Base-by-base conservation (phyloP, 768 basidiomycete species). In the Leccinum olivaceopallidum region DNA sequence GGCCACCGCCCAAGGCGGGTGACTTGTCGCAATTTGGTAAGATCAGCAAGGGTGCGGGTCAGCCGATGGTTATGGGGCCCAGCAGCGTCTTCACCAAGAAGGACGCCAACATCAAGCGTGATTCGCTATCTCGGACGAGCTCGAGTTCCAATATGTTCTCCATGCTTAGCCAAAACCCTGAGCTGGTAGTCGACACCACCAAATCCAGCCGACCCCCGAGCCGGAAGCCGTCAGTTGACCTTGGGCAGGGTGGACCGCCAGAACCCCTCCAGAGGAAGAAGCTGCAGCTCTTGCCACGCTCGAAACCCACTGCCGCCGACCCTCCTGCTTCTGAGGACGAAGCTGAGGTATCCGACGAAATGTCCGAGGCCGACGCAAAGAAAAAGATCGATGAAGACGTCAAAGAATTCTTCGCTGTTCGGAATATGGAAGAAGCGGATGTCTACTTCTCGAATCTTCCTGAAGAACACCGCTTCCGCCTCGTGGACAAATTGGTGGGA, bases 21-120 rank as follows among this genome's bases (percentile, higher is more conserved):
- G 92, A 95, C 73, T 79, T 95, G 56, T 88, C 90, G 48, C 83
- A 89, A 61, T 95, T 96, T 65, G 93, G 94, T 66, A 93, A 95
- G 80, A 90, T 96, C 71, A 87, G 77, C 70, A 84, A 83, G 76
- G 83, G 85, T 32, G 77, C 83, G 8, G 83, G 85, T 32, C 77
- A 83, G 8, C 80, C 86, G 1, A 84, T 89, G 75, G 85, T 86
- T 1, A 91, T 97, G 71, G 94, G 92, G 6, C 93, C 95, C 3
- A 84, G 85, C 61, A 90, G 89, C 63, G 88, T 95, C 26, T 97
- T 95, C 73, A 85, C 82, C 68, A 88, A 87, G 78, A 89, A 90
- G 73, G 83, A 34, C 34, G 24, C 24, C 24, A 24, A 24, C 24
- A 24, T 24, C 24, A 24, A 24, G 24, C 12, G 88, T 7, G 87